phyloP scores from a whole-genome alignment of 768 basidiomycete genomes.

The Auricularia auricula-judae region DNA sequence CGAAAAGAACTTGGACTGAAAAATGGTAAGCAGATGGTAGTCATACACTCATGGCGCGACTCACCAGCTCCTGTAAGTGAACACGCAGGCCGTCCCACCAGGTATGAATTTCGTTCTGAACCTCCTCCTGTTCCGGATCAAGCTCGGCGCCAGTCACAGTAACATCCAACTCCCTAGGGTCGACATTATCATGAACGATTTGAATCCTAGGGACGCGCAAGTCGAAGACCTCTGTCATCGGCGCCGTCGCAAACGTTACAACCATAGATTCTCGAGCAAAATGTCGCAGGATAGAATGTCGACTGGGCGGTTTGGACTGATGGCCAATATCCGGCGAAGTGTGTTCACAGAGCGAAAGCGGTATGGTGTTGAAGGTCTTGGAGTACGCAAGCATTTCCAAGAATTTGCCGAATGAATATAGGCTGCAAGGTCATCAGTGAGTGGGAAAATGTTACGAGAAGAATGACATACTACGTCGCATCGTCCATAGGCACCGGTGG shows the following conservation, averaged over 20 bases:
- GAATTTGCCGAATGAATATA: constrained; percentile 48
- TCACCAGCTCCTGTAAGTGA: constrained; percentile 48
- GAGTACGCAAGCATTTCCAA: constrained; percentile 44
- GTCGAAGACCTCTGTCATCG: constrained; percentile 49
- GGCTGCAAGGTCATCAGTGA: constrained; percentile 18
- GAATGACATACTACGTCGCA: constrained; percentile 39
- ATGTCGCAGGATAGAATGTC: constrained; percentile 27
- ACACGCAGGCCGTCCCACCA: constrained; percentile 61
- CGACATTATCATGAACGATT: constrained; percentile 21
- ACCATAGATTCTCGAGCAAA: constrained; percentile 26
- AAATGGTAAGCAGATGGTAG: not conserved
- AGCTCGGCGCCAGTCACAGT: constrained; percentile 9
- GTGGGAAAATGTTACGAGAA: not conserved
- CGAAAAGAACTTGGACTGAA: constrained; percentile 34
- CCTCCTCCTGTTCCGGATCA: constrained; percentile 33
- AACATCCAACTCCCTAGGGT: not conserved
- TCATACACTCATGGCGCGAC: constrained; percentile 11
- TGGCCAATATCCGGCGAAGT: constrained; percentile 11
- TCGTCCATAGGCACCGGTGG: constrained; percentile 28
- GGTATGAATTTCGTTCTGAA: constrained; percentile 48
- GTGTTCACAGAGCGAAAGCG: constrained; percentile 38
- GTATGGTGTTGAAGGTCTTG: constrained; percentile 21
- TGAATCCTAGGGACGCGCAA: constrained; percentile 50
- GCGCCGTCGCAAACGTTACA: constrained; percentile 36
- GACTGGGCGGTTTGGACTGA: constrained; percentile 11